A percentile compares a stretch with the other conserved stretches of the same genome.
Conservation (phyloP, 768 basidiomycete species). For the Baorangia bicolor region DNA sequence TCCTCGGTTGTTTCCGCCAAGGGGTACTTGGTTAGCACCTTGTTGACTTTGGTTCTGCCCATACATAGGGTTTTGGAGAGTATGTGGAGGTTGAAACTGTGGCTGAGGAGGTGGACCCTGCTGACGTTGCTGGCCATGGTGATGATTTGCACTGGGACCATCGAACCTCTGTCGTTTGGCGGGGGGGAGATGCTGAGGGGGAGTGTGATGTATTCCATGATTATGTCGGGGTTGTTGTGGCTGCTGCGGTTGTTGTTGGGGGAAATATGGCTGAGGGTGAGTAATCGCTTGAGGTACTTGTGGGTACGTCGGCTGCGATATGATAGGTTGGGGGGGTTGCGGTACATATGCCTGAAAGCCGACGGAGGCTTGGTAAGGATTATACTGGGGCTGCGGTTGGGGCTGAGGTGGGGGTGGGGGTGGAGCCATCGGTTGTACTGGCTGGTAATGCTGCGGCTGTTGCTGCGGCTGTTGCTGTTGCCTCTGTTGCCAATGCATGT, state of each 20-base stretch:
- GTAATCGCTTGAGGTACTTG: constrained; percentile 39
- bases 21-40: constrained; percentile 40
- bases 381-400: constrained; percentile 63
- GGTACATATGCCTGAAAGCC: constrained; percentile 68
- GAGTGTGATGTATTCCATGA: constrained; percentile 55
- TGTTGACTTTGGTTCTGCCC: constrained; percentile 41
- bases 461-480: constrained; percentile 58
- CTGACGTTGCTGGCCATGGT: constrained; percentile 40
- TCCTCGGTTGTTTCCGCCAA: constrained; percentile 45
- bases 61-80: constrained; percentile 29
- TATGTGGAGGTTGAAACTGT: constrained; percentile 46
- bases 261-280: constrained; percentile 42
- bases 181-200: constrained; percentile 83
- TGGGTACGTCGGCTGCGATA: constrained; percentile 48
- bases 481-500: constrained; percentile 60
- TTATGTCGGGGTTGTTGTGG: constrained; percentile 47
- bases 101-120: constrained; percentile 57
- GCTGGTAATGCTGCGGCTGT: constrained; percentile 46
- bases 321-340: constrained; percentile 54
- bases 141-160: constrained; percentile 55
- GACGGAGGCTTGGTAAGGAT: constrained; percentile 71
- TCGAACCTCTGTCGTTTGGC: constrained; percentile 92
- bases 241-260: constrained; percentile 39
- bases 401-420: constrained; percentile 55
- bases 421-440: constrained; percentile 50